Evolutionary conservation across 2,329 filamentous ascomycete species (phyloP).

Genomic region (Pseudomassariella vexata): DNA sequence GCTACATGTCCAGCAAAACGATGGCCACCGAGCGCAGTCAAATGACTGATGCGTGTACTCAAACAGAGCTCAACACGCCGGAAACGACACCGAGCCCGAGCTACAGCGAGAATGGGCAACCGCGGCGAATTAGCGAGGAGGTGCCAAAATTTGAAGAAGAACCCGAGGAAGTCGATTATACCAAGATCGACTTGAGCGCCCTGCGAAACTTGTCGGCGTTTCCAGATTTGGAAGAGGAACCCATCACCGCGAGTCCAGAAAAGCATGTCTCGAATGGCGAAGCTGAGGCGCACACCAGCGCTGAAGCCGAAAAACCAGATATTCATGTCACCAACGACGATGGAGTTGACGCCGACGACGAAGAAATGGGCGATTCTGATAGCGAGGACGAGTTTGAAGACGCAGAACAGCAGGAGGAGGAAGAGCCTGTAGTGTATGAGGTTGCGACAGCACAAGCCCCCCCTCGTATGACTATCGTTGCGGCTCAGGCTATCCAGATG

Average conservation of each 20-base stretch:
- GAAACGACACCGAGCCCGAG: constrained; percentile 49
- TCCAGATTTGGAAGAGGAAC: constrained; percentile 27
- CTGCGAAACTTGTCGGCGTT: constrained; percentile 39
- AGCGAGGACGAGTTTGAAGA: constrained; percentile 43
- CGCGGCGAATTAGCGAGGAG: constrained; percentile 36
- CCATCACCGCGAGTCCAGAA: constrained; percentile 12
- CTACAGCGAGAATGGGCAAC: constrained; percentile 45
- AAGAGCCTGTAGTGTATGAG: constrained; percentile 66
- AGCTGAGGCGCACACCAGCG: too few relatives aligned
- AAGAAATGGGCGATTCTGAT: constrained; percentile 39
- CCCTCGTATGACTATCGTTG: constrained; percentile 51
- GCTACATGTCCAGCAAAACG: constrained; percentile 67
- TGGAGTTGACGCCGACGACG: constrained; percentile 27
- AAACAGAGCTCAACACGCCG: constrained; percentile 51
- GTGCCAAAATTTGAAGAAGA: constrained; percentile 28
- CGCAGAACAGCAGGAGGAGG: too few relatives aligned
- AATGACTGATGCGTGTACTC: constrained; percentile 64
- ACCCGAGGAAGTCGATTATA: constrained; percentile 52
- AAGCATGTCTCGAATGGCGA: too few relatives aligned
- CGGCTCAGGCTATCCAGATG: constrained; percentile 61
- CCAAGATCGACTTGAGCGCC: constrained; percentile 49
- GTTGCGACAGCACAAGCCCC: constrained; percentile 53
- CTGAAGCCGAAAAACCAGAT: constrained; percentile 26
- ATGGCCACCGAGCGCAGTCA: constrained; percentile 54
- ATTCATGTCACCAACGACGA: too few relatives aligned